A percentile compares a stretch with the other conserved stretches of the same genome.
These are phyloP conservation scores for Umbellularia californica DNA, from an alignment of 164 flowering plant genomes.

Conservation along the genomic window DNA sequence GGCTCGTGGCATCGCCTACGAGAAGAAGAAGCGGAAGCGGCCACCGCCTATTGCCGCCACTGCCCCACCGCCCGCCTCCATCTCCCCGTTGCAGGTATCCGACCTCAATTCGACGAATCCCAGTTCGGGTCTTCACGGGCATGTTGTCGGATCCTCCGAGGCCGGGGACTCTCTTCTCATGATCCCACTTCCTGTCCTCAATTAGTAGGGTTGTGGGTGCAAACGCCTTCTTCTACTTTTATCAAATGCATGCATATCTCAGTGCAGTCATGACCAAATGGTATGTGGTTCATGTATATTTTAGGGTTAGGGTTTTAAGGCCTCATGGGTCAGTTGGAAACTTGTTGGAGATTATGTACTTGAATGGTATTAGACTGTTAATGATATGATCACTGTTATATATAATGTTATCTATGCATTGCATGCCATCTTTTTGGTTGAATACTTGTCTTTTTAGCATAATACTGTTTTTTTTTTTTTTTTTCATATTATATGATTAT, in stretches of 20 bases:
- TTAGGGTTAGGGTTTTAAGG: neutral
- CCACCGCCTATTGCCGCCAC: slow-evolving; percentile 9
- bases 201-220: neutral
- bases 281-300: neutral
- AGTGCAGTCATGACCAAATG: neutral
- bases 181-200: slow-evolving; percentile 1
- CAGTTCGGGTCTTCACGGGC: neutral
- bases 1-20: slow-evolving; percentile 67
- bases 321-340: neutral
- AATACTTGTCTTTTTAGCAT: neutral
- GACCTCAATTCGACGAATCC: slow-evolving; percentile 4
- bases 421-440: neutral
- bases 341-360: neutral
- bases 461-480: no score
- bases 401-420: neutral
- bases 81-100: neutral
- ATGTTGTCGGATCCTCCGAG: neutral
- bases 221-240: neutral
- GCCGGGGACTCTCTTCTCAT: neutral
- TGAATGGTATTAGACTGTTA: neutral
- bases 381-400: neutral
- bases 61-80: neutral
- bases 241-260: neutral
- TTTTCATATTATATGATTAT: no score
- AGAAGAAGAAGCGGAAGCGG: slow-evolving; percentile 67